Conservation (phyloP, 192 early-diverging fungal species). For the Coemansia sp. region DNA sequence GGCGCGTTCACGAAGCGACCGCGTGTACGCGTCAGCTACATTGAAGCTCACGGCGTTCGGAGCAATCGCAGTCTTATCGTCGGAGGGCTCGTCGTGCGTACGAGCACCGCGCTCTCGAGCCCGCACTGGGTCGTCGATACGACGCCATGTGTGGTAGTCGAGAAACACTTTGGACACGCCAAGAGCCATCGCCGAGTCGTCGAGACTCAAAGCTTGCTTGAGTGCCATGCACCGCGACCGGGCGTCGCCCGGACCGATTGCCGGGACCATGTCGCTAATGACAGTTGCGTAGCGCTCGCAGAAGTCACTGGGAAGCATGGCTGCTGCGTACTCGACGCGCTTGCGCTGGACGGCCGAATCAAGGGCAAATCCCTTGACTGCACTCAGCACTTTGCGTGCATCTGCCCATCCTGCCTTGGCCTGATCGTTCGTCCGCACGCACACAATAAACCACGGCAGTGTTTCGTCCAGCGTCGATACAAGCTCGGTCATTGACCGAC, state of each 20-base stretch:
- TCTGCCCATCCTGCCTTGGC: slow-evolving; percentile 66
- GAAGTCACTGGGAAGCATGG: slow-evolving; percentile 75
- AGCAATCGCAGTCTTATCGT: slow-evolving; percentile 31
- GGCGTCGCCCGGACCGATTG: slow-evolving; percentile 12
- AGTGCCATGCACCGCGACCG: slow-evolving; percentile 24
- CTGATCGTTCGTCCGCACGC: slow-evolving; percentile 73
- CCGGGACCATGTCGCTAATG: slow-evolving; percentile 36
- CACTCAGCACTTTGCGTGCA: slow-evolving; percentile 65
- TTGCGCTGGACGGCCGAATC: slow-evolving; percentile 62
- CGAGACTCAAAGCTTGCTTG: slow-evolving; percentile 25
- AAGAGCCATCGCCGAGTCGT: slow-evolving; percentile 24
- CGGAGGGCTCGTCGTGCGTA: slow-evolving; percentile 21
- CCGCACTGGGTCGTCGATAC: slow-evolving; percentile 67
- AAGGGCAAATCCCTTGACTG: slow-evolving; percentile 61
- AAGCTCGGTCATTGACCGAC: slow-evolving; percentile 70
- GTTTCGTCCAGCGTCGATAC: slow-evolving; percentile 79
- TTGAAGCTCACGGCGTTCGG: slow-evolving; percentile 31
- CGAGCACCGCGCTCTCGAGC: slow-evolving; percentile 58
- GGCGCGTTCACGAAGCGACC: slow-evolving; percentile 27
- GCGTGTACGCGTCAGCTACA: slow-evolving; percentile 24
- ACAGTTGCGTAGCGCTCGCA: slow-evolving; percentile 66
- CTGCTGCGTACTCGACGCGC: slow-evolving; percentile 66
- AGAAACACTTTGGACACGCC: slow-evolving; percentile 65
- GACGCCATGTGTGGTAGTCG: slow-evolving; percentile 63
- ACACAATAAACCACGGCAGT: slow-evolving; percentile 78